phyloP scores from a whole-genome alignment of 1,139 yeast genomes.

The Taiozyma onychis region DNA sequence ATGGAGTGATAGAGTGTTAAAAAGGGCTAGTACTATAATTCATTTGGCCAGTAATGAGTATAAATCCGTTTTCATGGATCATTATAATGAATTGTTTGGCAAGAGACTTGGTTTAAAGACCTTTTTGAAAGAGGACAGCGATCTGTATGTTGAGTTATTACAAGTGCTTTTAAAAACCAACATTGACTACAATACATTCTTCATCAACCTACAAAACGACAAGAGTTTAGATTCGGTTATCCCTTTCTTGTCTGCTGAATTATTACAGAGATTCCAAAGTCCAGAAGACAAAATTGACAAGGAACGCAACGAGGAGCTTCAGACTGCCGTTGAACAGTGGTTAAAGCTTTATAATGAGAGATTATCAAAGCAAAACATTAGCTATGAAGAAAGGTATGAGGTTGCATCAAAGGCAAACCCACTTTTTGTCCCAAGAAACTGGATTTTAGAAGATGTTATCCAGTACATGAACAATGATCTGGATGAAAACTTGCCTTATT shows the following conservation, averaged over 20 bases:
- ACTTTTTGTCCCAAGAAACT: slow-evolving; percentile 72
- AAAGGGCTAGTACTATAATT: slow-evolving; percentile 62
- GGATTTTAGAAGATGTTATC: slow-evolving; percentile 85
- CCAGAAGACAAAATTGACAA: slow-evolving; percentile 25
- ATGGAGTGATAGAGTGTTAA: slow-evolving; percentile 48
- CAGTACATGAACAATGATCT: slow-evolving; percentile 29
- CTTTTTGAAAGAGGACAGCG: slow-evolving; percentile 38
- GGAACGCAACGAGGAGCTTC: slow-evolving; percentile 27
- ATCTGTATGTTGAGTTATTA: slow-evolving; percentile 36
- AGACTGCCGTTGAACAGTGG: slow-evolving; percentile 31
- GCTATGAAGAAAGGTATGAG: slow-evolving; percentile 32
- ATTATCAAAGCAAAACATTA: slow-evolving; percentile 32
- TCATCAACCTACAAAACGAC: slow-evolving; percentile 51
- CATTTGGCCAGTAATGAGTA: slow-evolving; percentile 61
- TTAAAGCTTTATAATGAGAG: slow-evolving; percentile 33
- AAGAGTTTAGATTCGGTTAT: slow-evolving; percentile 28
- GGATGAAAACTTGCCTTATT: slow-evolving; percentile 30
- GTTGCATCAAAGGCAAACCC: slow-evolving; percentile 59
- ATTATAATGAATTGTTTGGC: slow-evolving; percentile 56
- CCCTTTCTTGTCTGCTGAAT: slow-evolving; percentile 31
- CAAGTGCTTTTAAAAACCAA: slow-evolving; percentile 55
- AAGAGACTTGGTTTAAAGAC: slow-evolving; percentile 60
- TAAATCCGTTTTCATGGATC: slow-evolving; percentile 53
- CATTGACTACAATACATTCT: slow-evolving; percentile 78
- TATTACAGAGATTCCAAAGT: slow-evolving; percentile 12